Evolutionary conservation across 257 asterid species (phyloP).

Genomic region (Solanum etuberosum): DNA sequence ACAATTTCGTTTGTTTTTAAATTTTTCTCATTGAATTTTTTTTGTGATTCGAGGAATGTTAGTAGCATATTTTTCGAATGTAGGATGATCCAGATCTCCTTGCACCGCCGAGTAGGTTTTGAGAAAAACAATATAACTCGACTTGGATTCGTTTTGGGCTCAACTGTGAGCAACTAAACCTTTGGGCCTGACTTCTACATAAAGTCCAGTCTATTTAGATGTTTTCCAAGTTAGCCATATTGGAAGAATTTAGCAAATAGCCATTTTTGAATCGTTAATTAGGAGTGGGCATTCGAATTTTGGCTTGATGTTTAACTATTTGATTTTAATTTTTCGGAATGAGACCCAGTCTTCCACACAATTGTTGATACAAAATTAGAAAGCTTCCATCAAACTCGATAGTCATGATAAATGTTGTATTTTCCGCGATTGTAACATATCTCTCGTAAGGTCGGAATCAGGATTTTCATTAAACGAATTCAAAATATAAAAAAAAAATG

Average conservation of each 20-base stretch:
- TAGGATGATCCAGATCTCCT: neutral
- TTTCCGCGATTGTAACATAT: neutral
- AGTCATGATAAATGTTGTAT: neutral
- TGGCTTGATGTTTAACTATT: neutral
- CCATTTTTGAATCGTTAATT: neutral
- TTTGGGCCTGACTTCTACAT: neutral
- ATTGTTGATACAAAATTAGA: neutral
- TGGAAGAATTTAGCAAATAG: neutral
- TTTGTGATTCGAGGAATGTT: no score
- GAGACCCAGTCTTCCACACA: neutral
- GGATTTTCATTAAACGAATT: neutral
- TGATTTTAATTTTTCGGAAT: neutral
- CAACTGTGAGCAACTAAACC: neutral
- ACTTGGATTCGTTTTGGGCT: neutral
- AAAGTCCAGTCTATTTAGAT: neutral
- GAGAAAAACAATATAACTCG: neutral
- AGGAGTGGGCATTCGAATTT: neutral
- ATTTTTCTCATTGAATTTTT: no score
- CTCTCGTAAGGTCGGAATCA: neutral
- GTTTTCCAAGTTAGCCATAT: neutral
- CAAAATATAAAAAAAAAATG: neutral
- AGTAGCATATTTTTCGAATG: neutral
- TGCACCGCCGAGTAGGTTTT: neutral
- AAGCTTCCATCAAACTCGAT: fast-evolving
- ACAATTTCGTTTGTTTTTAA: no score